Evolutionary conservation across 257 asterid genomes (phyloP), one percentile per base, ranked within the genome.

Genomic region (Rhazya stricta): DNA sequence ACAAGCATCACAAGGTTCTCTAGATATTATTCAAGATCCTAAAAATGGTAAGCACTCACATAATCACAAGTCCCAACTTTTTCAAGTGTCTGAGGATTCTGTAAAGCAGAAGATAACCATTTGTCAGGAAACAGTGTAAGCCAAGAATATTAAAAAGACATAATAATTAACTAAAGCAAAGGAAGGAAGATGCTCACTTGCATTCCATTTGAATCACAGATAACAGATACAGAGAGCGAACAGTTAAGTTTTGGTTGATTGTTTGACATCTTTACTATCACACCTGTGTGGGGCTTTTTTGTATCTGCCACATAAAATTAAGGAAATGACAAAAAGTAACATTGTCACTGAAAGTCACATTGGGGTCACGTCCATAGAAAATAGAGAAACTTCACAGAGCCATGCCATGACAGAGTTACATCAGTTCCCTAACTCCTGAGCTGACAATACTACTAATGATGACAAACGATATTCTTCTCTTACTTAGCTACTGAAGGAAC

Each of bases 211-310:
- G 89, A 77, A 83, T 90, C 87, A 78, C 99, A 94, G 69, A 86
- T 76, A 58, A 94, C 90, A 58, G 97, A 87, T 42, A 94, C 97
- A 69, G 90, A 84, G 76, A 94, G 90, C 48, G 99, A 94, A 80
- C 99, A 94, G 79, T 90, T 91, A 74, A 39, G 76, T 79, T 74
- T 81, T 34, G 77, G 78, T 46, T 80, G 92, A 68, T 70, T 84
- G 81, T 86, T 85, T 58, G 86, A 84, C 95, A 91, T 88, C 84
- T 85, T 90, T 77, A 92, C 89, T 30, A 72, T 82, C 78, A 92
- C 79, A 74, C 99, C 99, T 76, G 16, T 76, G 72, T 83, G 87
- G 21, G 97, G 97, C 75, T 67, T 82, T 74, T 76, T 84, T 76
- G 81, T 86, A 81, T 94, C 99, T 90, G 97, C 76, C 86, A 84